Evolutionary conservation across 2,329 filamentous ascomycete species (phyloP), one percentile per base, ranked within the genome.

Genomic region (Fusarium longipes): DNA sequence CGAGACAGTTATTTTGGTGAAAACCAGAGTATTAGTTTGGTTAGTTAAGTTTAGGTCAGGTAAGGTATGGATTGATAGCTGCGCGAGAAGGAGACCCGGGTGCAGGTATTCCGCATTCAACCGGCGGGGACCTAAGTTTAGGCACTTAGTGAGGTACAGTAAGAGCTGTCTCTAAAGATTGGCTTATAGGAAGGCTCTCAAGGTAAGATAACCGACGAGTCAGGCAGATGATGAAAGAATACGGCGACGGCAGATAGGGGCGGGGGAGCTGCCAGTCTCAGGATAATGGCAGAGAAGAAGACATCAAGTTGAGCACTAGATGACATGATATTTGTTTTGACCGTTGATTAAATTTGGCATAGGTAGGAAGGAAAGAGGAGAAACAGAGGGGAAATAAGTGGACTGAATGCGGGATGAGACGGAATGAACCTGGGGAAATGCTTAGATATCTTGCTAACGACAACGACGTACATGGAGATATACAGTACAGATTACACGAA

Each of bases 231-330:
- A 56, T 27, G 49, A 48, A 57, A 45, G 25, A 36, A 22, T 36
- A 30, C 40, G 57, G 47, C 20, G 57, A 36, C 40, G 42, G 42
- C 32, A 42, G 42, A 38, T 62, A 27, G 49, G 42, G 42, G 59
- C 42, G 43, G 57, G 39, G 38, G 35, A 67, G 52, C 57, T 52
- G 40, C 63, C 53, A 67, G 63, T 67, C 55, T 64, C 63, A 64
- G 52, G 52, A 45, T 45, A 43, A 50, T 51, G 44, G 30, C 24
- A 47, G 35, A 35, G 43, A 38, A 47, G 48, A 36, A 30, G 51
- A 50, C 45, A 54, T 33, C 64, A 44, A 47, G 47, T 52, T 39
- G 39, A 57, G 38, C 33, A 51, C 32, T 22, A 43, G 48, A 67
- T 63, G 52, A 49, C 49, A 62, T 62, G 59, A 33, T 57, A 52